Evolutionary conservation across 1,284 basidiomycete species (phyloP).

Genomic region (Schizophyllum commune): DNA sequence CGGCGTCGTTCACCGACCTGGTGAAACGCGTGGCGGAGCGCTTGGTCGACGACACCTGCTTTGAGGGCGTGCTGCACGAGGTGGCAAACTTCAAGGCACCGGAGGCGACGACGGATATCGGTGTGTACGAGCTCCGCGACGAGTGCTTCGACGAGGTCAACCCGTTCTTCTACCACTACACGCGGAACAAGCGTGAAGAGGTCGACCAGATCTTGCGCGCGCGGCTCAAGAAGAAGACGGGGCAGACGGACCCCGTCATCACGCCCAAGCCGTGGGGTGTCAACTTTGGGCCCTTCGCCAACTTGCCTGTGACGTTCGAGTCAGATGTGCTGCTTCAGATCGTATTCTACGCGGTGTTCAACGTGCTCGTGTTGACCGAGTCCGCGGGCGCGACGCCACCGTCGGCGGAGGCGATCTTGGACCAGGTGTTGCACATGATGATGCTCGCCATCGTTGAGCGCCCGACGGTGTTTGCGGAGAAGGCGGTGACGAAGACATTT

Average conservation of each 20-base stretch:
- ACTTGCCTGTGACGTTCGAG: constrained; percentile 53
- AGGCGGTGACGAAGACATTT: constrained; percentile 47
- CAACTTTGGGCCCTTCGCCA: constrained; percentile 57
- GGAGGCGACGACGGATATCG: constrained; percentile 70
- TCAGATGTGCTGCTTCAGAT: constrained; percentile 66
- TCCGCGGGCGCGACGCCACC: constrained; percentile 50
- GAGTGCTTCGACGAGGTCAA: constrained; percentile 85
- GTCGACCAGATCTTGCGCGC: constrained; percentile 78
- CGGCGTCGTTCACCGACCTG: constrained; percentile 88
- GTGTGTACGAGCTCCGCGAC: constrained; percentile 84
- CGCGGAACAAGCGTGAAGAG: constrained; percentile 90
- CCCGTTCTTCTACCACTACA: constrained; percentile 95
- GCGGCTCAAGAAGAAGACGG: constrained; percentile 61
- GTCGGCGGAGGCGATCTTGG: constrained; percentile 82
- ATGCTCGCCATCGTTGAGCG: constrained; percentile 79
- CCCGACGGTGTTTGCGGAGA: constrained; percentile 50
- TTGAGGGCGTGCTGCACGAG: constrained; percentile 74
- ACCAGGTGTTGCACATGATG: constrained; percentile 79
- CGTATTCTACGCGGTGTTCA: constrained; percentile 70
- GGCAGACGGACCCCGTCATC: constrained; percentile 61
- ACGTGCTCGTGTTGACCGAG: constrained; percentile 58
- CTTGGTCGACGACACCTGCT: constrained; percentile 78
- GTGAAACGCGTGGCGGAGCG: constrained; percentile 89
- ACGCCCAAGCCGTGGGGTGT: constrained; percentile 67
- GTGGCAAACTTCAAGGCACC: constrained; percentile 84